Base-by-base conservation (phyloP, 148 eudicot genomes). In the Rhododendron ferrugineum region DNA sequence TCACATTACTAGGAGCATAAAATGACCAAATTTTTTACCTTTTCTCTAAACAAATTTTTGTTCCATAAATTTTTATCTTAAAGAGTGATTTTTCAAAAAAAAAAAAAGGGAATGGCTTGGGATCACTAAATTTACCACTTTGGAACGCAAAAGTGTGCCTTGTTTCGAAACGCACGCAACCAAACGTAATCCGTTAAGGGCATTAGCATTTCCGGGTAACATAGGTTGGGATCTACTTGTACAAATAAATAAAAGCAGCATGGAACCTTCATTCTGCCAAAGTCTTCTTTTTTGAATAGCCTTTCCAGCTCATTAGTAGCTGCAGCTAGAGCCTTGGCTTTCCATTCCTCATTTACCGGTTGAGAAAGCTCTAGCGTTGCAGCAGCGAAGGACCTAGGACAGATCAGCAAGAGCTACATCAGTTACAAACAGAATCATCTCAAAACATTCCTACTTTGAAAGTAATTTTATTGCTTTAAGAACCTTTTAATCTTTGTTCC, bases 271-370 rank as follows among this genome's bases (percentile, higher is more conserved):
- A 96, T 95, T 79, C 91, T 89, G 82, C 94, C 86, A 85, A 96
- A 96, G 85, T 96, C 98, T 79, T 86, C 92, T 89, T 96, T 96
- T 81, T 89, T 94, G 90, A 96, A 96, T 37, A 95, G 91, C 88
- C 97, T 96, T 90, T 96, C 98, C 85, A 96, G 80, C 90, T 96
- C 99, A 78, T 86, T 89, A 70, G 98, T 94, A 86, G 99, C 99
- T 83, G 97, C 98, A 88, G 93, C 95, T 86, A 96, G 91, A 87
- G 97, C 93, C 87, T 85, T 87, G 66, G 91, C 90, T 87, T 96
- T 96, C 87, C 86, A 85, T 85, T 93, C 97, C 75, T 94, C 96
- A 86, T 90, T 91, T 78, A 86, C 92, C 9, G 82, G 82, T 87
- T 96, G 92, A 56, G 95, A 94, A 85, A 91, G 90, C 85, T 92